Evolutionary conservation across 345 rosid genomes (phyloP), one percentile per base, ranked within the genome.

Genomic region (Citrus medica): DNA sequence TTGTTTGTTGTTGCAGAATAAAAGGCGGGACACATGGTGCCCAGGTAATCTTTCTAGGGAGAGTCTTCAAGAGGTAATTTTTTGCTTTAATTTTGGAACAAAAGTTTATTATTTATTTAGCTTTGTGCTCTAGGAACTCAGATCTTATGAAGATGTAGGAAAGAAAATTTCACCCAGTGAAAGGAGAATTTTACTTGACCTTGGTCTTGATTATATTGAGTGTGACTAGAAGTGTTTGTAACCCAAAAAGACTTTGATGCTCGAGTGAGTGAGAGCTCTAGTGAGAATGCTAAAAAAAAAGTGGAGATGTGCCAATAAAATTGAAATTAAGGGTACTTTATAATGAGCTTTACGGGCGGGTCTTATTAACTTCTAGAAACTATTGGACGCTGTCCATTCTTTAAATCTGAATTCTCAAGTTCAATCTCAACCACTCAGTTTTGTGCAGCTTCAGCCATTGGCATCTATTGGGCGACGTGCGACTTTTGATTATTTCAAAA

Each of bases 21-120:
- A 90, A 87, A 89, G 98, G 81, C 94, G 98, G 70, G 98, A 91
- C 28, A 95, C 98, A 65, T 95, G 98, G 98, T 91, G 98, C 87
- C 89, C 90, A 13, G 82, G 97, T 35, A 88, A 88, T 33, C 87
- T 93, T 79, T 84, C 89, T 67, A 76, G 86, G 33, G 92, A 85
- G 84, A 82, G 84, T 79, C 76, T 78, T 66, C 76, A 56, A 61
- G 84, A 88, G 92, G 94, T 91, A 82, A 51, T 22, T 64, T 51
- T 75, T 51, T 17, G 68, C 58, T 16, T 27, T 32, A 40, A 71
- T 79, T 60, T 76, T 78, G 1, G 42, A 27, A 28, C 2, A 40
- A 56, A 55, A 58, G 24, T 48, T 30, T 55, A 13, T n/a, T 69
- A 42, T 13, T 40, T 58, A 30, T 63, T 5, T 63, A 27, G 67